phyloP scores from a whole-genome alignment of 306 rosid species.

The Ammopiptanthus mongolicus region DNA sequence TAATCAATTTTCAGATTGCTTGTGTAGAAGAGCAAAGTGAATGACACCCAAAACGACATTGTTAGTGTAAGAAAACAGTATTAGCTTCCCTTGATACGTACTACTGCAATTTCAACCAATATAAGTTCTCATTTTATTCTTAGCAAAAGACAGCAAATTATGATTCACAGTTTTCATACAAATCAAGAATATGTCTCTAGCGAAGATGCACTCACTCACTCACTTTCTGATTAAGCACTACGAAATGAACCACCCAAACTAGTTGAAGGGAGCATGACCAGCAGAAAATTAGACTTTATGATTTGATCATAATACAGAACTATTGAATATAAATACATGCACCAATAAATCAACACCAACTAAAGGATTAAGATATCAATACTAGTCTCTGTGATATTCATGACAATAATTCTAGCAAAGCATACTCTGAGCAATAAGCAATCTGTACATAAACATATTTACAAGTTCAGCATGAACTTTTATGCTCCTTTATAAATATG shows the following conservation, averaged over 20 bases:
- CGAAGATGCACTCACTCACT: neutral
- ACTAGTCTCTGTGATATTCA: conserved; percentile 3
- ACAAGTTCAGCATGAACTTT: conserved; percentile 28
- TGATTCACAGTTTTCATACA: neutral
- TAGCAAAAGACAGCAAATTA: neutral
- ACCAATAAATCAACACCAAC: conserved; percentile 8
- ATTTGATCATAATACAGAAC: conserved; percentile 1
- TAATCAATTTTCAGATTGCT: neutral
- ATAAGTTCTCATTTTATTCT: neutral
- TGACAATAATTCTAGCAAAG: conserved; percentile 18
- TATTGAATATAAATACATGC: neutral
- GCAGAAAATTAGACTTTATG: neutral
- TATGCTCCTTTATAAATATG: conserved; percentile 27
- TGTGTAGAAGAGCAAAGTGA: neutral
- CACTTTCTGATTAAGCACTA: neutral
- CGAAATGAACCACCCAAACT: neutral
- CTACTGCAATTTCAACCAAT: neutral
- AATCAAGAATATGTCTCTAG: neutral
- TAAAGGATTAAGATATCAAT: conserved; percentile 8
- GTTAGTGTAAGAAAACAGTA: neutral
- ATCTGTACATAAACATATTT: conserved; percentile 32
- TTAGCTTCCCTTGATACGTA: neutral
- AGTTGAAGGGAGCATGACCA: neutral
- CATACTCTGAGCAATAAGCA: conserved; percentile 21
- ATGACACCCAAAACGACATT: neutral